Evolutionary conservation across 2,329 filamentous ascomycete species (phyloP).

Genomic region (Sporothrix variecibatus): DNA sequence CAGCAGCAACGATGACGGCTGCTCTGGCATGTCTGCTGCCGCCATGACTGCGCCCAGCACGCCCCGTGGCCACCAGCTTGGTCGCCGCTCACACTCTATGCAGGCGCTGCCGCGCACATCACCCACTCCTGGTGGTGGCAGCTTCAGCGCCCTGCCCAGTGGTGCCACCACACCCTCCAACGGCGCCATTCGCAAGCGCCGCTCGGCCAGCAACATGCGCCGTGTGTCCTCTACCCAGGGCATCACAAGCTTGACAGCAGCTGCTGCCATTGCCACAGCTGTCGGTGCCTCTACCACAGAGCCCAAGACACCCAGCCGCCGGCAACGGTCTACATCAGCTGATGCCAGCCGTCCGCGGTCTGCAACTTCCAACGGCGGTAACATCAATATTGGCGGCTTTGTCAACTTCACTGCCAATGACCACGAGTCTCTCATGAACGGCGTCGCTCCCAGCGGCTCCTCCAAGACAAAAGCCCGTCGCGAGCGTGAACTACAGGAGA

Average conservation of each 20-base stretch:
- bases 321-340: slow-evolving; percentile 18
- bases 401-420: slow-evolving; percentile 90
- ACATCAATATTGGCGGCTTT: slow-evolving; percentile 60
- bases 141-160: background rate
- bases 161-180: slow-evolving; percentile 23
- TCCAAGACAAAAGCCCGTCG: slow-evolving; percentile 92
- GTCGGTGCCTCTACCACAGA: background rate
- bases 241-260: background rate
- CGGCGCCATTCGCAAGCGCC: slow-evolving; percentile 41
- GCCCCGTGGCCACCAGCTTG: slow-evolving; percentile 24
- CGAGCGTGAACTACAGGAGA: slow-evolving; percentile 84
- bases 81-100: slow-evolving; percentile 36
- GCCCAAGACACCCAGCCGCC: slow-evolving; percentile 24
- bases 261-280: slow-evolving; percentile 3
- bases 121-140: background rate
- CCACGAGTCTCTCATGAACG: slow-evolving; percentile 75
- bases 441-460: slow-evolving; percentile 87
- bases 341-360: slow-evolving; percentile 17
- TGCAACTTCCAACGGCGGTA: slow-evolving; percentile 1
- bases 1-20: background rate
- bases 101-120: slow-evolving; percentile 32
- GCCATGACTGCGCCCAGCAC: slow-evolving; percentile 23
- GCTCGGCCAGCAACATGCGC: slow-evolving; percentile 39
- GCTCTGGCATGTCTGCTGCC: slow-evolving; percentile 3
- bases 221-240: slow-evolving; percentile 28